Conservation (phyloP, 108 stramenopile genomes). For the Cyclotella baltica region DNA sequence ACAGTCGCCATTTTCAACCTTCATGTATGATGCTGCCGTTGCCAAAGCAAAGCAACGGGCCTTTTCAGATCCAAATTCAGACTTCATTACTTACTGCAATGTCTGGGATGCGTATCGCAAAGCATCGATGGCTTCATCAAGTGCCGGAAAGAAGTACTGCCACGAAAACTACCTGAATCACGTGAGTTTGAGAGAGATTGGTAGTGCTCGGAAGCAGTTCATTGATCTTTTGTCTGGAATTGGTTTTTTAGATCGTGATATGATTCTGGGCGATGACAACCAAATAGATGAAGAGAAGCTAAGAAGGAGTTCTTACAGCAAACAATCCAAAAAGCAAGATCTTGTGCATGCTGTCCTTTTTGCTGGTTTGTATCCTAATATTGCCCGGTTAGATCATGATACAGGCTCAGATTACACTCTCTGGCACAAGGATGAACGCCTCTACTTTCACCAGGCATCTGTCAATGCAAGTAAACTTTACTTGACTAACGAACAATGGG, state of each 20-base stretch:
- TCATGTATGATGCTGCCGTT: constrained; percentile 61
- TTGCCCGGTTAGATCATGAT: constrained; percentile 64
- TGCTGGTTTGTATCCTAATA: constrained; percentile 96
- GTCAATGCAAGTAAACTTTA: constrained; percentile 56
- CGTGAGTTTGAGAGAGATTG: constrained; percentile 76
- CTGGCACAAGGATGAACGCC: constrained; percentile 59
- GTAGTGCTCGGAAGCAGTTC: constrained; percentile 80
- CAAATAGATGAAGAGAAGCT: constrained; percentile 21
- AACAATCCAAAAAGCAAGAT: constrained; percentile 44
- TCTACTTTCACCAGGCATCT: constrained; percentile 71
- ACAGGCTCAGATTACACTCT: constrained; percentile 18
- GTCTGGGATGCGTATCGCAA: constrained; percentile 81
- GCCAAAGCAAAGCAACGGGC: constrained; percentile 79
- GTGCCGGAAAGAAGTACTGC: constrained; percentile 64
- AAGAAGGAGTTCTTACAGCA: constrained; percentile 47
- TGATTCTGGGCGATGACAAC: constrained; percentile 10
- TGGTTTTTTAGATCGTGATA: constrained; percentile 72
- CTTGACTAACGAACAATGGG: constrained; percentile 42
- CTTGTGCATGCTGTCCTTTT: constrained; percentile 87
- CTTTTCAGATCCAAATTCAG: constrained; percentile 76
- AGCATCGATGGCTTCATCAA: constrained; percentile 28
- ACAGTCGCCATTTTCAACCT: constrained; percentile 83
- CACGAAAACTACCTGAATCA: constrained; percentile 77
- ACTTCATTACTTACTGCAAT: constrained; percentile 90
- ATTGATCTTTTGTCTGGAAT: constrained; percentile 78